A percentile compares a stretch with the other conserved stretches of the same genome.
Evolutionary conservation across 306 rosid species (phyloP).

Genomic region (Quercus cerris): DNA sequence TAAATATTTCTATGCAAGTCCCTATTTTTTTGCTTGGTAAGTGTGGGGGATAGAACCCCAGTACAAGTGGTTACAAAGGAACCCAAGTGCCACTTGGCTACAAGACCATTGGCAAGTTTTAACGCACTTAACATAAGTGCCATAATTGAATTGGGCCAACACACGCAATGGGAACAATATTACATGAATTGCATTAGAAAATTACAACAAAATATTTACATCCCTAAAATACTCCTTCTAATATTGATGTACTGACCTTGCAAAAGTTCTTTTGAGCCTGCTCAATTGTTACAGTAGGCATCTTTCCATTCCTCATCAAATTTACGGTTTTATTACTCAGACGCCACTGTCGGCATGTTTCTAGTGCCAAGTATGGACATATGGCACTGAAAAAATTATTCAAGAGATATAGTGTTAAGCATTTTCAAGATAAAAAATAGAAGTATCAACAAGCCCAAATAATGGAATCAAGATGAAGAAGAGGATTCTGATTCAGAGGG

Average conservation of each 20-base stretch:
- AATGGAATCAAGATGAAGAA: conserved; percentile 15
- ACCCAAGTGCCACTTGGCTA: too few relatives aligned
- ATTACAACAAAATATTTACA: too few relatives aligned
- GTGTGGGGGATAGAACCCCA: too few relatives aligned
- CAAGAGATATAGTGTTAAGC: conserved; percentile 12
- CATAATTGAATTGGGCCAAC: neutral
- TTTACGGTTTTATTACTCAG: conserved; percentile 90
- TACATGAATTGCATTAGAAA: too few relatives aligned
- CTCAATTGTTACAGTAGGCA: conserved; percentile 96
- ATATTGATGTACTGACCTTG: conserved; percentile 59
- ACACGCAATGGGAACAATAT: neutral
- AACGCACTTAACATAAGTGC: neutral
- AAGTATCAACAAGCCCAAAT: conserved; percentile 1
- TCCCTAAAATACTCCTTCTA: neutral
- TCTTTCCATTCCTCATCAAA: conserved; percentile 96
- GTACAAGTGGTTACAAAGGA: too few relatives aligned
- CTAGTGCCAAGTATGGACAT: conserved; percentile 96
- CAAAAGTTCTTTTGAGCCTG: conserved; percentile 95
- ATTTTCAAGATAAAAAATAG: conserved; percentile 11
- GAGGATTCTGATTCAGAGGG: neutral
- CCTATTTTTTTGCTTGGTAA: neutral
- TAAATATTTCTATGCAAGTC: neutral
- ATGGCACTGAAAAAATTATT: conserved; percentile 64
- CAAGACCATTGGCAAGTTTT: too few relatives aligned
- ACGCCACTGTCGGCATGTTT: conserved; percentile 99